Conservation (phyloP, 106 monocot species). For the Dendrobium chrysotoxum region DNA sequence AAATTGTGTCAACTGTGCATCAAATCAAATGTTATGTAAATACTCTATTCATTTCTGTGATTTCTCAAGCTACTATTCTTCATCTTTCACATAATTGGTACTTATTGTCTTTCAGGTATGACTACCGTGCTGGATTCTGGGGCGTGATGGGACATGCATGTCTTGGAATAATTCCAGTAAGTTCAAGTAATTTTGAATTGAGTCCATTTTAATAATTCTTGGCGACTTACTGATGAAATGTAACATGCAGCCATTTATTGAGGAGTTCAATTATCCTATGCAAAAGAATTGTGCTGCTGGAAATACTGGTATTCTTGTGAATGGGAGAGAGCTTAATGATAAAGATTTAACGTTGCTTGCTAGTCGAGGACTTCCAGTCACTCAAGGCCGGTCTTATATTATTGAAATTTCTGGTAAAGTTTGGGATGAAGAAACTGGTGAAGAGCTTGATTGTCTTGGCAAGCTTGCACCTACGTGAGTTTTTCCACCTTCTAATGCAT, state of each 20-base stretch:
- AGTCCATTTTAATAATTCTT: neutral
- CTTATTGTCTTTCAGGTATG: conserved; percentile 59
- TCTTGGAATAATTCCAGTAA: conserved; percentile 97
- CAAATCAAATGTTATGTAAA: too few relatives aligned
- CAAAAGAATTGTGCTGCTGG: conserved; percentile 78
- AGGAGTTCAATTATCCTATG: conserved; percentile 92
- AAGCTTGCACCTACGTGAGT: conserved; percentile 98
- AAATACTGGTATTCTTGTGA: conserved; percentile 72
- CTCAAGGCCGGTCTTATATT: conserved; percentile 44
- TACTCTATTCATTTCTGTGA: too few relatives aligned
- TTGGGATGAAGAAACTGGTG: conserved; percentile 73
- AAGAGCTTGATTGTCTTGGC: conserved; percentile 87
- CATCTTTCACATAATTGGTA: neutral
- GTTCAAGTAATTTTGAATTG: conserved; percentile 12
- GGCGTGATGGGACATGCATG: conserved; percentile 81
- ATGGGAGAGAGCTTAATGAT: conserved; percentile 94
- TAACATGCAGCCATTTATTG: conserved; percentile 74
- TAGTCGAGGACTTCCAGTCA: conserved; percentile 62
- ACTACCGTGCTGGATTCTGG: conserved; percentile 96
- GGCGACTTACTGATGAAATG: neutral
- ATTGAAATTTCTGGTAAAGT: conserved; percentile 86
- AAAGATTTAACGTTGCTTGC: conserved; percentile 77
- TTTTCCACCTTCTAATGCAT: neutral
- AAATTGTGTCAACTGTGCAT: too few relatives aligned
- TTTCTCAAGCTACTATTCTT: neutral